These are phyloP conservation scores for Diutina sp. DNA, from an alignment of 1,139 yeast genomes.

Conservation along the genomic window DNA sequence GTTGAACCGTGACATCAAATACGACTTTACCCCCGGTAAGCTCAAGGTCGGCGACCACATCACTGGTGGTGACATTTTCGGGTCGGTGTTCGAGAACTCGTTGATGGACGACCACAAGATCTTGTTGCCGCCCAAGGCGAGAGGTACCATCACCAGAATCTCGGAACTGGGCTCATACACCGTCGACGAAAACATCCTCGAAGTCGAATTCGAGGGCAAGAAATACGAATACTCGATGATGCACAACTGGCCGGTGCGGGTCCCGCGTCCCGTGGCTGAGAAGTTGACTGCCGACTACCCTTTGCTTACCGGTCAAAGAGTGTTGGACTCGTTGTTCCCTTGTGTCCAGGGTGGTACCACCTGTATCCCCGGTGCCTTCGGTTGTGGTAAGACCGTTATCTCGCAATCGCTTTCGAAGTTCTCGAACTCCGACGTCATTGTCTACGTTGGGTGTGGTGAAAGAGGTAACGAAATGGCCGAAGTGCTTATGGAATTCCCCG, in stretches of 20 bases:
- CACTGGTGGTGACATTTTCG: constrained; percentile 96
- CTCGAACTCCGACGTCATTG: constrained; percentile 92
- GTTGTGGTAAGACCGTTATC: constrained; percentile 98
- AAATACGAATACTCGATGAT: constrained; percentile 77
- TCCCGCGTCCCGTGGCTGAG: constrained; percentile 96
- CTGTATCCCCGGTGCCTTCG: constrained; percentile 99
- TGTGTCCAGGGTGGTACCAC: constrained; percentile 99
- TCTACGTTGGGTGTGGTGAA: constrained; percentile 68
- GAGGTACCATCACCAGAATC: constrained; percentile 88
- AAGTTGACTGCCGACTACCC: constrained; percentile 90
- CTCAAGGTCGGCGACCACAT: constrained; percentile 93
- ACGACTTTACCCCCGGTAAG: constrained; percentile 66
- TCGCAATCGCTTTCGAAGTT: constrained; percentile 95
- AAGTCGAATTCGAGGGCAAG: constrained; percentile 89
- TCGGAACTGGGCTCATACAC: constrained; percentile 86
- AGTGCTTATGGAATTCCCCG: constrained; percentile 99
- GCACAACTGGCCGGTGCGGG: constrained; percentile 99
- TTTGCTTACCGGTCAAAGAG: constrained; percentile 96
- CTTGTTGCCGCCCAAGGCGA: constrained; percentile 92
- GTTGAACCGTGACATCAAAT: constrained; percentile 64
- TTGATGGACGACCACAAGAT: constrained; percentile 86
- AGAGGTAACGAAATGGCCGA: constrained; percentile 90
- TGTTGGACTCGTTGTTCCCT: constrained; percentile 92
- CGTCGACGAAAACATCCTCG: constrained; percentile 79
- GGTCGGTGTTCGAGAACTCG: constrained; percentile 88